Base-by-base conservation (phyloP, 306 rosid species). In the Prosopis cineraria region DNA sequence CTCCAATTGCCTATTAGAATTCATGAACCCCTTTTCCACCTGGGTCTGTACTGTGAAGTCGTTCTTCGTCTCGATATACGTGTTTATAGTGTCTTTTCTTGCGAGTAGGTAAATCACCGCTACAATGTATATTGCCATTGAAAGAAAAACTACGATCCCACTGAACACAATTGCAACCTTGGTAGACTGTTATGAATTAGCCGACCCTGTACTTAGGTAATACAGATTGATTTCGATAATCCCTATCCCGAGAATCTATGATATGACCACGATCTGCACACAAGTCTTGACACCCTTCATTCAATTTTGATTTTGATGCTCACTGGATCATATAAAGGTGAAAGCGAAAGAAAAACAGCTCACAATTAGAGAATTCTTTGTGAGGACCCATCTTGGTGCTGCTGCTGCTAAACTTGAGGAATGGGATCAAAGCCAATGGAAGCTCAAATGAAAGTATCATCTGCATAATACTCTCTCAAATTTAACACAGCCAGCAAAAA, bases 361-460 rank as follows among this genome's bases (percentile, higher is more conserved):
- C 48, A 85, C 89, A 47, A 79, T 48, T 1, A 72, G 59, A 16
- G 77, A 92, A 79, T 94, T 94, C 91, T 87, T 87, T 89, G 89
- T 92, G 90, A 66, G 97, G 97, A 68, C 97, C 97, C 98, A 94
- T 94, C 78, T 90, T 94, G 59, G 93, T 83, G 31, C 75, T 63
- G 34, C 92, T 88, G 68, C 92, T 87, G 74, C 98, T 94, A 76
- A 94, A 94, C 65, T 92, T 94, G 16, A 94, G 97, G 16, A 92
- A 97, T 25, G 98, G 94, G 70, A 92, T 92, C 25, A 94, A 82
- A 74, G 97, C 96, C 67, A 94, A 94, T 37, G 97, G 97, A 43
- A 94, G 94, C 66, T 92, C 97, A 78, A 94, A 94, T 27, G 97
- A 87, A 60, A 94, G 97, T 58, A 94, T 88, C 94, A 91, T 94